Conservation (phyloP, 257 asterid genomes). For the Thymus quinquecostatus region DNA sequence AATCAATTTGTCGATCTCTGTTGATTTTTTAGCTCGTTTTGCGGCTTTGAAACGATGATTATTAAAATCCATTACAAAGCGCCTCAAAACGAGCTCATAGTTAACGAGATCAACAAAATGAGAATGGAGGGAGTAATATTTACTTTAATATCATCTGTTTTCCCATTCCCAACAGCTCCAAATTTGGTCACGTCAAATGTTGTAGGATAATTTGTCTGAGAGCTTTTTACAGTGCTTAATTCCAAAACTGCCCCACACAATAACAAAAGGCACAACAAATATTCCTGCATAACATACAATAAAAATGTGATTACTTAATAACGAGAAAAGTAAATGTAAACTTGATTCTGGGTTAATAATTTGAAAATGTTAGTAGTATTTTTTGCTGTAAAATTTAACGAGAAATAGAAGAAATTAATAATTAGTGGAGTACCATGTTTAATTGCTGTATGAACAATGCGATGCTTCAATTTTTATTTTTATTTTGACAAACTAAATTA, state of each 20-base stretch:
- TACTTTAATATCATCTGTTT: conserved; percentile 24
- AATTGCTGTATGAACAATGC: not conserved
- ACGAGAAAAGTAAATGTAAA: not conserved
- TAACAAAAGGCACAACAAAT: conserved; percentile 12
- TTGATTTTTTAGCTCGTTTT: no score
- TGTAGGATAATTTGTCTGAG: not conserved
- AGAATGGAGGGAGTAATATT: not conserved
- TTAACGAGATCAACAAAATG: no score
- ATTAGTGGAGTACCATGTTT: not conserved
- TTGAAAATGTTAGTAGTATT: not conserved
- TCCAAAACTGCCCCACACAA: conserved; percentile 8
- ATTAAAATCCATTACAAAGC: no score
- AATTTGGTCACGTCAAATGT: conserved; percentile 29
- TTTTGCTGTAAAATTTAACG: not conserved
- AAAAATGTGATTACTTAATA: no score
- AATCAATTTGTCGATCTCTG: no score
- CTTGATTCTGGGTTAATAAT: not conserved
- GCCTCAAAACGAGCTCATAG: no score
- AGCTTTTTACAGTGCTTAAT: not conserved
- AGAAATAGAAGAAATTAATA: not conserved
- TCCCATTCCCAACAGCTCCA: conserved; percentile 32
- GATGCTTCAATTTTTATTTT: not conserved
- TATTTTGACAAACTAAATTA: not conserved
- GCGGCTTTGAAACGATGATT: no score
- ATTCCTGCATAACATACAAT: not conserved